Percentiles rank a stretch among this genome's conserved stretches.
These are phyloP conservation scores for Tritrichomonas foetus DNA, from an alignment of 208 protist species.

Conservation along the genomic window DNA sequence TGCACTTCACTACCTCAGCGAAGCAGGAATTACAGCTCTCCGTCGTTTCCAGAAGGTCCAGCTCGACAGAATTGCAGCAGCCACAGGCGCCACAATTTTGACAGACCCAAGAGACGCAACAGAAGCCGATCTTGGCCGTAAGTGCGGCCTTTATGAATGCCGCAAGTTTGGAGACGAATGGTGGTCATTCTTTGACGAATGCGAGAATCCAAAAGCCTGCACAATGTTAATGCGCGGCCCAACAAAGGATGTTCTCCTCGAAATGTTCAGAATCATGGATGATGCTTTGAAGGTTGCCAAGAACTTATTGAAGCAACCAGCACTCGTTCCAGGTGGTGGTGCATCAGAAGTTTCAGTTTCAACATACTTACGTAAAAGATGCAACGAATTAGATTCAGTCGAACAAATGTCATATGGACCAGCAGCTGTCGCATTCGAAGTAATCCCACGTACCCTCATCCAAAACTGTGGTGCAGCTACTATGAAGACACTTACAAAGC, in stretches of 20 bases:
- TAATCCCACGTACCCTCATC: conserved; percentile 84
- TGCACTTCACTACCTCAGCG: conserved; percentile 91
- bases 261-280: conserved; percentile 94
- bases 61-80: conserved; percentile 95
- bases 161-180: conserved; percentile 67
- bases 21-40: conserved; percentile 87
- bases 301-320: conserved; percentile 90
- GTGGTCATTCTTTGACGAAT: conserved; percentile 97
- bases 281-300: conserved; percentile 97
- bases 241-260: conserved; percentile 98
- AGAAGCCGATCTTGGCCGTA: conserved; percentile 89
- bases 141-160: conserved; percentile 93
- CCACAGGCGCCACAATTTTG: conserved; percentile 89
- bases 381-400: conserved; percentile 84
- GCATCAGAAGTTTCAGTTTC: conserved; percentile 90
- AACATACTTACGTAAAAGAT: conserved; percentile 75
- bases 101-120: conserved; percentile 88
- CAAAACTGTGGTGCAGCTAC: conserved; percentile 98
- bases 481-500: conserved; percentile 91
- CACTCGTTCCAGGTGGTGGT: conserved; percentile 94
- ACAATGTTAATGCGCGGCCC: conserved; percentile 97
- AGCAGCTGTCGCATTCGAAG: conserved; percentile 63
- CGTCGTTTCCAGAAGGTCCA: conserved; percentile 96
- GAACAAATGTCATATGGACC: conserved; percentile 80
- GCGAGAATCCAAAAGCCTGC: conserved; percentile 92